Base-by-base conservation (phyloP, 1,139 yeast species). In the Suhomyces coccinellae region DNA sequence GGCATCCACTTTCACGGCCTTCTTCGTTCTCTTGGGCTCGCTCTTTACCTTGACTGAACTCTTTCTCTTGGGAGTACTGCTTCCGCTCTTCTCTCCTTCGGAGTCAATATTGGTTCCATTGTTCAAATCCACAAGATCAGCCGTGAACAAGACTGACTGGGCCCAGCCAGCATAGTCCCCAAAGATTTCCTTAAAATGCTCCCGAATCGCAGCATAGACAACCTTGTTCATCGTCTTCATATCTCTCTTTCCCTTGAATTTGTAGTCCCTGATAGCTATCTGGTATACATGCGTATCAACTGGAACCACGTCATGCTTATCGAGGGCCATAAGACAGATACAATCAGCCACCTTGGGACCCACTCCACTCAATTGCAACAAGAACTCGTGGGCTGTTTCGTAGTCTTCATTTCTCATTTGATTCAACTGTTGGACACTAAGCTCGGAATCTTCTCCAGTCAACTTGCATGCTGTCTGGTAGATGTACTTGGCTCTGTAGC, bases 321-420 rank as follows among this genome's bases (percentile, higher is more conserved):
- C 95, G 42, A 95, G 70, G 1, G 97, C 87, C 97, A 93, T 91
- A 33, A 93, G 70, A 53, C 96, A 85, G 15, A 73, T 52, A 62
- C 99, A 93, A 57, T 95, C 99, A 0, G 99, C 97, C 1, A 93
- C 99, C 65, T 93, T 93, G 0, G 99, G 98, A 0, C 99, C 99
- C 0, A 95, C 97, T 0, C 99, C 99, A 3, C 79, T 75, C 52
- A 87, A 83, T 52, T 79, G 76, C 50, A 86, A 68, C 37, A 95
- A 67, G 48, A 79, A 83, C 14, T 79, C 78, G 51, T 86, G 87
- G 1, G 88, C 84, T 8, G 76, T 78, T 41, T 75, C 76, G 53
- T 84, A 83, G 4, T 77, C 64, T 28, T 61, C 54, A 0, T 56
- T 46, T 29, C 91, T 66, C 40, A 84, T 63, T 4, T 52, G 54